These are phyloP conservation scores for Phytophthora meadii DNA, from an alignment of 352 stramenopile genomes.

Conservation along the genomic window DNA sequence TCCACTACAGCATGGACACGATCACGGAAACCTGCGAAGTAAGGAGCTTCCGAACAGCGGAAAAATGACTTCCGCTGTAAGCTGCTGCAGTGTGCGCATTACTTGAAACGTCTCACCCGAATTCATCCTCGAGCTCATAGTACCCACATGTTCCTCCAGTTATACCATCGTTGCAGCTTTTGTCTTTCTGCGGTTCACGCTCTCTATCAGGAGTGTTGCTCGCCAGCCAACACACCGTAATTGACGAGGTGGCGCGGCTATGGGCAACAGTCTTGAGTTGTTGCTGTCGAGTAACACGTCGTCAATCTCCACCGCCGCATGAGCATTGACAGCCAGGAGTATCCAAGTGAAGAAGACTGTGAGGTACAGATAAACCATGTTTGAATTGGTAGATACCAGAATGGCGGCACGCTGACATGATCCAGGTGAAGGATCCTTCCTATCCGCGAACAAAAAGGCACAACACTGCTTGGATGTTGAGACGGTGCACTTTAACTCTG, in stretches of 20 bases:
- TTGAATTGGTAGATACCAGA: background rate
- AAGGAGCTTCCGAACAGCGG: constrained; percentile 40
- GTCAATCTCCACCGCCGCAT: constrained; percentile 4
- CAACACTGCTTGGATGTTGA: background rate
- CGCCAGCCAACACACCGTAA: constrained; percentile 27
- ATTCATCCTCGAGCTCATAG: constrained; percentile 23
- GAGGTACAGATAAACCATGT: background rate
- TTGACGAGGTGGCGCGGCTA: background rate
- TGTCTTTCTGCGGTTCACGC: constrained; percentile 11
- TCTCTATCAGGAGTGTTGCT: constrained; percentile 16
- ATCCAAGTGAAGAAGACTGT: background rate
- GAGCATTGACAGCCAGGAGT: background rate
- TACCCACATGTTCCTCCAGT: constrained; percentile 38
- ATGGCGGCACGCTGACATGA: background rate
- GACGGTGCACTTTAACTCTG: background rate
- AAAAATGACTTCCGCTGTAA: constrained; percentile 31
- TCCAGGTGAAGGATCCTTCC: background rate
- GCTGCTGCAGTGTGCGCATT: constrained; percentile 34
- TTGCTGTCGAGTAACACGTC: constrained; percentile 14
- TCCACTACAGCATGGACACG: constrained; percentile 12
- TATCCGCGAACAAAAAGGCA: constrained; percentile 5
- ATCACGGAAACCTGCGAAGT: constrained; percentile 37
- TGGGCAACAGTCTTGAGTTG: background rate
- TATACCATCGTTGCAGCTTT: constrained; percentile 9
- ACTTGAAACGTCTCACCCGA: constrained; percentile 31